A percentile compares a stretch with the other conserved stretches of the same genome.
Evolutionary conservation across 1,284 basidiomycete species (phyloP).

Genomic region (Porogramme epimiltina): DNA sequence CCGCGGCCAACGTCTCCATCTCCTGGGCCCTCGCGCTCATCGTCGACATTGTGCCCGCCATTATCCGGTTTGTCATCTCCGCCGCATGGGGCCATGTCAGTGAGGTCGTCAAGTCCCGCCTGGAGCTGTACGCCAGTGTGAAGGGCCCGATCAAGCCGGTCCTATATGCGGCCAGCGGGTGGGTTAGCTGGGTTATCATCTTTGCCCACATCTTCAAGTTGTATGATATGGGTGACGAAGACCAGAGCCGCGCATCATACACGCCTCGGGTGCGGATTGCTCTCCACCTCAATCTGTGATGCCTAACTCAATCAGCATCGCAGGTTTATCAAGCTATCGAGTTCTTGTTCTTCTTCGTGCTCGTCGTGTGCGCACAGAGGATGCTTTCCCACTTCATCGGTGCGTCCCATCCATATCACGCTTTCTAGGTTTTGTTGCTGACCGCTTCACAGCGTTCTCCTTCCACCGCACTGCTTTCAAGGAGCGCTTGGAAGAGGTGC

Average conservation of each 20-base stretch:
- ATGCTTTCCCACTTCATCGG: constrained; percentile 69
- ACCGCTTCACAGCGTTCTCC: constrained; percentile 48
- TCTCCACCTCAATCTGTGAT: too few species aligned
- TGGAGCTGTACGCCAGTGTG: constrained; percentile 69
- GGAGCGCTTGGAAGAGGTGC: constrained; percentile 66
- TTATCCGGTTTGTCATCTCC: constrained; percentile 53
- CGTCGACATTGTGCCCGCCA: constrained; percentile 63
- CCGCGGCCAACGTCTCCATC: constrained; percentile 69
- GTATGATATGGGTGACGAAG: constrained; percentile 44
- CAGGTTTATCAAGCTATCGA: constrained; percentile 60
- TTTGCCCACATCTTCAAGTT: constrained; percentile 63
- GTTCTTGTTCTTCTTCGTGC: constrained; percentile 69
- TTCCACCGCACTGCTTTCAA: constrained; percentile 80
- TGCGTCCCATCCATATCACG: constrained; percentile 18
- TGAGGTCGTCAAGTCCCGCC: constrained; percentile 61
- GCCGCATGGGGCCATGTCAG: constrained; percentile 75
- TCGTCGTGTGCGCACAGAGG: constrained; percentile 60
- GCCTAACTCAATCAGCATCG: background rate
- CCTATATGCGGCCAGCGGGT: constrained; percentile 64
- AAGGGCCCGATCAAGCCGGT: constrained; percentile 70
- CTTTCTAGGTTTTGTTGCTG: background rate
- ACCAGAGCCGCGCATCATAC: constrained; percentile 53
- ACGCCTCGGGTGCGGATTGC: constrained; percentile 43
- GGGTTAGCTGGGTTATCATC: constrained; percentile 72
- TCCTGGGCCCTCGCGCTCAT: constrained; percentile 77